Evolutionary conservation across 306 rosid genomes (phyloP).

Genomic region (Acacia melanoxylon): DNA sequence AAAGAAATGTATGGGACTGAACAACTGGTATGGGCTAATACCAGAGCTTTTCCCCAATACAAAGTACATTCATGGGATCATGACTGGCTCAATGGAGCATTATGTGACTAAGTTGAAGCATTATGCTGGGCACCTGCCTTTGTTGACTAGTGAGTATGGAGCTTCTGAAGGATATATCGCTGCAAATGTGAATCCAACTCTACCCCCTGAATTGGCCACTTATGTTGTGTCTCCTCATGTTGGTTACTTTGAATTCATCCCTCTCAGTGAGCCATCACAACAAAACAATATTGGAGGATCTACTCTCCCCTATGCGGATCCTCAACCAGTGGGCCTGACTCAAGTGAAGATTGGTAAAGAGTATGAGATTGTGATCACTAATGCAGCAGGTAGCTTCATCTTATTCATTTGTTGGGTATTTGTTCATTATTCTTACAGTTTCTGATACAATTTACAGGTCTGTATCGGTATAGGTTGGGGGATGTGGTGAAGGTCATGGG

Average conservation of each 20-base stretch:
- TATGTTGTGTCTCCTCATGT: neutral
- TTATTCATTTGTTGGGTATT: too few species aligned
- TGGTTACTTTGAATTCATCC: neutral
- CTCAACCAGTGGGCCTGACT: neutral
- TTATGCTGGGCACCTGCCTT: neutral
- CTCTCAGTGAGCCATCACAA: neutral
- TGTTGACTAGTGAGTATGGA: neutral
- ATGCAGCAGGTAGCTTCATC: neutral
- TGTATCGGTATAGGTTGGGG: neutral
- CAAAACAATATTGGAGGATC: neutral
- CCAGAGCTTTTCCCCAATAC: neutral
- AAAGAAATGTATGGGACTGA: neutral
- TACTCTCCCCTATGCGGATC: neutral
- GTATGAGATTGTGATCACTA: neutral
- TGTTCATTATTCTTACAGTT: too few species aligned
- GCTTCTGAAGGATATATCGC: neutral
- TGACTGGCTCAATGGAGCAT: neutral
- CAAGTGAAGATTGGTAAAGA: neutral
- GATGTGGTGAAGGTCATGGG: neutral
- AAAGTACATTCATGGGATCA: neutral
- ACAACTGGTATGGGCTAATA: neutral
- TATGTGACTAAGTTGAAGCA: neutral
- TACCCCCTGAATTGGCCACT: neutral
- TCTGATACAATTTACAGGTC: neutral
- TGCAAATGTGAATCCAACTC: neutral